Conservation (phyloP, 2,329 filamentous ascomycete species). For the Pezicula carpinea region DNA sequence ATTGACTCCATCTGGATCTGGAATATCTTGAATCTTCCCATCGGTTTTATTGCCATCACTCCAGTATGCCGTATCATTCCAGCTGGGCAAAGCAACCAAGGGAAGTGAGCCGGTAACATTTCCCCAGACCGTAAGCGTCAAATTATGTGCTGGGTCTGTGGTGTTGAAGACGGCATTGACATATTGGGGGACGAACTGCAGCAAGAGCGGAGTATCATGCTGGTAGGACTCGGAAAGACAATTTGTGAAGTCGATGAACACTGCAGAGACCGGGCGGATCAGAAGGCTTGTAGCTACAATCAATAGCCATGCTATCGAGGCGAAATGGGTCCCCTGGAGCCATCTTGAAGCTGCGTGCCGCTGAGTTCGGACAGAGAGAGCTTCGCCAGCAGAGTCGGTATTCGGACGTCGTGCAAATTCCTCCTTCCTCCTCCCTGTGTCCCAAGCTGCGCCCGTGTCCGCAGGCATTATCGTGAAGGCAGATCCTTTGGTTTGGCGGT, state of each 20-base stretch:
- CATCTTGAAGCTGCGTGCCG: slow-evolving; percentile 2
- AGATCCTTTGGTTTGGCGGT: slow-evolving; percentile 8
- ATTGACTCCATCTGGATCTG: slow-evolving; percentile 32
- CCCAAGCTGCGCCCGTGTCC: slow-evolving; percentile 13
- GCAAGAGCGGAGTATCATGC: slow-evolving; percentile 48
- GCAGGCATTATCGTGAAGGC: slow-evolving; percentile 19
- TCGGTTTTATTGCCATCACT: slow-evolving; percentile 55
- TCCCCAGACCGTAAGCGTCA: slow-evolving; percentile 80
- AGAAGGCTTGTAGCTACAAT: slow-evolving; percentile 20
- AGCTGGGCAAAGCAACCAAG: slow-evolving; percentile 52
- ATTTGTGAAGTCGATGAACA: slow-evolving; percentile 75
- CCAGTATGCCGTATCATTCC: slow-evolving; percentile 52
- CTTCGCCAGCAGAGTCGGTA: background rate
- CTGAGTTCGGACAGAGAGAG: background rate
- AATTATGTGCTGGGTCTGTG: slow-evolving; percentile 51
- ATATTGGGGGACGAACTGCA: slow-evolving; percentile 77
- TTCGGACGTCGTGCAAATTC: background rate
- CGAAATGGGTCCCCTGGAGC: slow-evolving; percentile 7
- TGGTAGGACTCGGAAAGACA: slow-evolving; percentile 65
- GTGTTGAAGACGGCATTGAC: slow-evolving; percentile 72
- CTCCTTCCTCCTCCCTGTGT: background rate
- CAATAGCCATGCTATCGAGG: slow-evolving; percentile 15
- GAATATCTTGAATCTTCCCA: slow-evolving; percentile 62
- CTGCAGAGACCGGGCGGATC: slow-evolving; percentile 49
- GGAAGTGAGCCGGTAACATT: slow-evolving; percentile 77